Percentiles rank a stretch among this genome's conserved stretches.
phyloP scores from a whole-genome alignment of 2,329 filamentous ascomycete genomes.

The Fusarium algeriense region DNA sequence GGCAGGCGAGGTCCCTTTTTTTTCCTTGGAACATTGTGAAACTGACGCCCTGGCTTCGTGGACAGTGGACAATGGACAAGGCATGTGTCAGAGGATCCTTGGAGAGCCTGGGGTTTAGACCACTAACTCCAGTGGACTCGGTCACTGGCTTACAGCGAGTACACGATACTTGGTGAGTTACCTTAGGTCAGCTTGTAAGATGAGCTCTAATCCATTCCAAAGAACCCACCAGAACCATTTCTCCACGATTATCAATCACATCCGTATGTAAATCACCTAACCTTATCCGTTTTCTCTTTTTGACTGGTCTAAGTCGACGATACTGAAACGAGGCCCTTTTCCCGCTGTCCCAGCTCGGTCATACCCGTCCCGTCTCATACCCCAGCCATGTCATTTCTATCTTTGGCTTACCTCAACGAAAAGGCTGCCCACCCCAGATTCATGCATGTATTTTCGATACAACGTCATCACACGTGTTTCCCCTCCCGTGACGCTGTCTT shows the following conservation, averaged over 20 bases:
- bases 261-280: neutral
- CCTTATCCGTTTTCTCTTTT: slow-evolving; percentile 6
- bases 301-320: slow-evolving; percentile 3
- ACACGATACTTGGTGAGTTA: neutral
- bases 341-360: slow-evolving; percentile 1
- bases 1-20: neutral
- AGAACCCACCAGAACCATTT: slow-evolving; percentile 32
- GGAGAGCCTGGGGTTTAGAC: slow-evolving; percentile 1
- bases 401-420: slow-evolving; percentile 16
- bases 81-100: slow-evolving; percentile 31
- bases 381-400: slow-evolving; percentile 31
- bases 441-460: slow-evolving; percentile 23
- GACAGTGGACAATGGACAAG: slow-evolving; percentile 16
- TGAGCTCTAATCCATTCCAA: slow-evolving; percentile 12
- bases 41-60: slow-evolving; percentile 32
- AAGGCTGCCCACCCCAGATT: slow-evolving; percentile 11
- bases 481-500: slow-evolving; percentile 31
- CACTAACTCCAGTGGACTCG: slow-evolving; percentile 10
- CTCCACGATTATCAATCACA: slow-evolving; percentile 34
- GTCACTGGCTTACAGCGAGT: slow-evolving; percentile 22
- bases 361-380: slow-evolving; percentile 17
- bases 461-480: slow-evolving; percentile 38
- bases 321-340: slow-evolving; percentile 31
- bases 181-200: slow-evolving; percentile 4
- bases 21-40: slow-evolving; percentile 29